A percentile compares a stretch with the other conserved stretches of the same genome.
phyloP scores from a whole-genome alignment of 2,329 filamentous ascomycete genomes.

The Aspergillus costaricaensis region DNA sequence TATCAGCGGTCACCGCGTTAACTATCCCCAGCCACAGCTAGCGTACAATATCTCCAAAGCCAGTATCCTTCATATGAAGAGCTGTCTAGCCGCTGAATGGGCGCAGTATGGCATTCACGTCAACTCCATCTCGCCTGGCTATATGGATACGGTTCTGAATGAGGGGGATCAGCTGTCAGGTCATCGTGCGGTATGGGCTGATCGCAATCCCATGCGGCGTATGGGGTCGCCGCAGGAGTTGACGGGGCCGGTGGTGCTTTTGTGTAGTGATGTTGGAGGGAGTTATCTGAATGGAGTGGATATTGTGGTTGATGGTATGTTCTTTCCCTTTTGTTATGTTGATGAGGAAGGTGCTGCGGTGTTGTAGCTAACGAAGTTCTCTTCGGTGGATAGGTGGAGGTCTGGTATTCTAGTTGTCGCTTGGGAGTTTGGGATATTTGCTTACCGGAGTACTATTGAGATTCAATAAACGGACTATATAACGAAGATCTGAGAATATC shows the following conservation, averaged over 20 bases:
- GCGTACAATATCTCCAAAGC: constrained; percentile 74
- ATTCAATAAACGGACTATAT: too few relatives aligned
- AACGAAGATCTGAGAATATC: too few relatives aligned
- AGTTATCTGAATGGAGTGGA: constrained; percentile 70
- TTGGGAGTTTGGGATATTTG: too few relatives aligned
- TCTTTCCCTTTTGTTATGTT: background rate
- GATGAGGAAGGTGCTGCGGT: too few relatives aligned
- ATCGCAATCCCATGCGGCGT: constrained; percentile 62
- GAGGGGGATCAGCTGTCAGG: constrained; percentile 61
- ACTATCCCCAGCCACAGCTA: constrained; percentile 70
- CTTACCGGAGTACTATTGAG: too few relatives aligned
- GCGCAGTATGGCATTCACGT: constrained; percentile 68
- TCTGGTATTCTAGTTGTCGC: too few relatives aligned
- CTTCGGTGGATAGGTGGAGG: too few relatives aligned
- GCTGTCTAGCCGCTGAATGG: constrained; percentile 71
- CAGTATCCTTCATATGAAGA: constrained; percentile 63
- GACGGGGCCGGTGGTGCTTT: constrained; percentile 61
- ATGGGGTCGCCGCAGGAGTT: constrained; percentile 67
- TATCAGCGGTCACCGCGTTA: constrained; percentile 68
- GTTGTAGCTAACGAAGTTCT: too few relatives aligned
- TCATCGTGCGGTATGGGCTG: constrained; percentile 58
- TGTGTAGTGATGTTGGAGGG: constrained; percentile 60
- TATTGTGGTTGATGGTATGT: constrained; percentile 62
- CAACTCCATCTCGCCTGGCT: constrained; percentile 70
- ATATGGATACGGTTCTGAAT: constrained; percentile 76